Evolutionary conservation across 306 rosid genomes (phyloP), one percentile per base, ranked within the genome.

Genomic region (Erythrophleum fordii): DNA sequence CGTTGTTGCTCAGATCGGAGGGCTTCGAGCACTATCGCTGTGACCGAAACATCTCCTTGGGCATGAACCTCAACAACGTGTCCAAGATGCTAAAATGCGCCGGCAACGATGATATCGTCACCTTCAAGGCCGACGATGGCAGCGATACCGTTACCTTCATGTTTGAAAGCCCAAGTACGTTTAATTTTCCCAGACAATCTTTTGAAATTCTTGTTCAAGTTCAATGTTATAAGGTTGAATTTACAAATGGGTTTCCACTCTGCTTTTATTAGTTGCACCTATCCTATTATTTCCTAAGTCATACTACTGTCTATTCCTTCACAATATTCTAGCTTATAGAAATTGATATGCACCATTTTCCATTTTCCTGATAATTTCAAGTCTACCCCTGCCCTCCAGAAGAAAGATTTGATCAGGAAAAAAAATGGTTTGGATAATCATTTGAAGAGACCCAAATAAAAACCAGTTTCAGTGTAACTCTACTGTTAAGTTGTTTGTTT

Each of bases 21-120:
- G 98, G 97, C 4, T 96, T 96, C 41, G 98, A 93, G 80, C 98
- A 92, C 65, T 96, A 91, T 46, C 97, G 98, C 12, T 93, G 99
- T 23, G 98, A 93, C 46, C 88, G 99, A 52, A 96, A 90, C 83
- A 62, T 93, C 2, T 92, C 99, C 13, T 90, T 93, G 98, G 99
- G 98, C 0, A 96, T 93, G 92, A 93, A 90, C 73, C 94, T 96
- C 28, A 81, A 77, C 12, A 96, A 96, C 75, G 90, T 96, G 97
- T 76, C 99, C 44, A 96, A 96, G 88, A 92, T 96, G 99, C 88
- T 96, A 1, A 77, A 76, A 52, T 96, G 99, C n/a, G 99, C 99
- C 0, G 98, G 99, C 0, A 96, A 96, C 9, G 97, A 93, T 8
- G 99, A 96, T 26, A 92, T 93, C 69, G 84, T 96, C 75, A 96